phyloP scores from a whole-genome alignment of 2,329 filamentous ascomycete genomes.

The Ophiostoma piceae region DNA sequence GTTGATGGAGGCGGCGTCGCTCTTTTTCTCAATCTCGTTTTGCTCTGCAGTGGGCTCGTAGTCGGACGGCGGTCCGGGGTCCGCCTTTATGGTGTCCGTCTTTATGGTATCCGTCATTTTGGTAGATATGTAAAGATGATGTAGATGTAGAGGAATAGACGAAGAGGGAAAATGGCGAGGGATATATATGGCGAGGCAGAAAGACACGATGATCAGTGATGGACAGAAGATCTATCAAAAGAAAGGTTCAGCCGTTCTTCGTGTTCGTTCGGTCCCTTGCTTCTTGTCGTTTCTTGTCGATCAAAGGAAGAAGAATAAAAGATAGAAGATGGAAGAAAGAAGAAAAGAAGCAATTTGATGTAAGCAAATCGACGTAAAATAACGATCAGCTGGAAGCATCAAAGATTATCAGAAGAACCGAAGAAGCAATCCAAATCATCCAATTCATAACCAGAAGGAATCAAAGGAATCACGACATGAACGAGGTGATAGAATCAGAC shows the following conservation, averaged over 20 bases:
- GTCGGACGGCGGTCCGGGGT: background rate
- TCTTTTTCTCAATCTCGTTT: background rate
- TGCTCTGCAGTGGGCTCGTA: background rate
- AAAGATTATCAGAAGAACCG: background rate
- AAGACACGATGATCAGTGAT: background rate
- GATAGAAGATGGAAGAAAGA: too few species aligned
- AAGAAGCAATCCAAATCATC: background rate
- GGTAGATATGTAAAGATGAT: too few species aligned
- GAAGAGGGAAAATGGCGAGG: background rate
- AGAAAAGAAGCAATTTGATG: too few species aligned
- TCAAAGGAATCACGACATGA: background rate
- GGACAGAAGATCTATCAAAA: too few species aligned
- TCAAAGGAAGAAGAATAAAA: too few species aligned
- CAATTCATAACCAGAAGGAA: background rate
- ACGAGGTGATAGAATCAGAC: background rate
- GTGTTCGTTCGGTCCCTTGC: too few species aligned
- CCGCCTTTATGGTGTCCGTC: background rate
- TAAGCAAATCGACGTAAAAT: too few species aligned
- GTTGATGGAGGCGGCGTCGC: slow-evolving; percentile 31
- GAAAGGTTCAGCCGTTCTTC: too few species aligned
- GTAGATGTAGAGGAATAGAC: too few species aligned
- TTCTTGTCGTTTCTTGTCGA: too few species aligned
- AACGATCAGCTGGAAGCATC: background rate
- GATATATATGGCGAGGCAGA: background rate
- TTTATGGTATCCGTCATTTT: background rate